These are phyloP conservation scores for Ustilago cynodontis DNA, from an alignment of 1,284 basidiomycete genomes.

Conservation along the genomic window DNA sequence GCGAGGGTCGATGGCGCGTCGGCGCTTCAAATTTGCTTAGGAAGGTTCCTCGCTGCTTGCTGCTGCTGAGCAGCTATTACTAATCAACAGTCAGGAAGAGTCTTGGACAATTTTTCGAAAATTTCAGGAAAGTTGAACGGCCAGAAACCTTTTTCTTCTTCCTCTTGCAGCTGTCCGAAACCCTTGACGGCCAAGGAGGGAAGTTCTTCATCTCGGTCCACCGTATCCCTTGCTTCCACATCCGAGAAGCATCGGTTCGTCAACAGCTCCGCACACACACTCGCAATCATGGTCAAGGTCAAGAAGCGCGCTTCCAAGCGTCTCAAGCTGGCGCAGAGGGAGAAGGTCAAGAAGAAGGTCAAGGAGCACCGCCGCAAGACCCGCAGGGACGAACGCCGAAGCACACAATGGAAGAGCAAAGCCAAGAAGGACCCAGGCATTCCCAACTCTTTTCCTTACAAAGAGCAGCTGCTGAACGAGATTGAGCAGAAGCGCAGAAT, in stretches of 20 bases:
- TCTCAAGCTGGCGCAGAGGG: constrained; percentile 62
- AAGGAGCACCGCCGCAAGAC: constrained; percentile 67
- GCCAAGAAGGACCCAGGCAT: constrained; percentile 91
- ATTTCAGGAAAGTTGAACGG: constrained; percentile 24
- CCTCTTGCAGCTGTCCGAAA: constrained; percentile 15
- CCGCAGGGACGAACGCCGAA: constrained; percentile 81
- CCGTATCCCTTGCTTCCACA: constrained; percentile 6
- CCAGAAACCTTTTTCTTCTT: constrained; percentile 12
- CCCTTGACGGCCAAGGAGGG: constrained; percentile 7
- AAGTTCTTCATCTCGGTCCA: not conserved
- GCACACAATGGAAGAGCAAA: constrained; percentile 80
- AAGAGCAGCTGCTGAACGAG: constrained; percentile 94
- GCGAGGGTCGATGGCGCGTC: not conserved
- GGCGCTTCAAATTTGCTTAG: constrained; percentile 5
- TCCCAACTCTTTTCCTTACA: constrained; percentile 96
- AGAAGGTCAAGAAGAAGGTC: constrained; percentile 68
- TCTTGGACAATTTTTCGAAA: constrained; percentile 16
- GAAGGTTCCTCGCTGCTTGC: not conserved
- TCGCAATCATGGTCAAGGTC: constrained; percentile 54
- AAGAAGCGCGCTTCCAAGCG: constrained; percentile 66
- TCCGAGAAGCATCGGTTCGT: constrained; percentile 6
- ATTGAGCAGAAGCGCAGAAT: constrained; percentile 62
- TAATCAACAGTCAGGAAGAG: constrained; percentile 26
- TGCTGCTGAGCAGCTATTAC: constrained; percentile 17
- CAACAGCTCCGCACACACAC: not conserved